Percentiles rank a stretch among this genome's conserved stretches.
Evolutionary conservation across 2,329 filamentous ascomycete genomes (phyloP).

Genomic region (Talaromyces amestolkiae): DNA sequence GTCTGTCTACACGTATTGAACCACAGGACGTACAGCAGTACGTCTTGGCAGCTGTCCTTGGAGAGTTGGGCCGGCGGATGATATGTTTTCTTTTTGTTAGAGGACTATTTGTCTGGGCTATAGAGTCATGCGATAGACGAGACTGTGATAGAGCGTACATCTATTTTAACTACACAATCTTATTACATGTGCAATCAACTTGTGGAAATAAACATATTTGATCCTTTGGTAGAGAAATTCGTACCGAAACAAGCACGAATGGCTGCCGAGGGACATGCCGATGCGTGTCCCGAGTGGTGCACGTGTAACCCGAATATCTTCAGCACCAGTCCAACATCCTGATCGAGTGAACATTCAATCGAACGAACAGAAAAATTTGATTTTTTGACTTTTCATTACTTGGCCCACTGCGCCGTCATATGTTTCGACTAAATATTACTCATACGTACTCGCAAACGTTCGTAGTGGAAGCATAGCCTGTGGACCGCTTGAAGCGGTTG

Average conservation of each 20-base stretch:
- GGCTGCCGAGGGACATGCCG: not conserved
- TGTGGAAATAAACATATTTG: not conserved
- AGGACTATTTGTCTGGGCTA: conserved; percentile 8
- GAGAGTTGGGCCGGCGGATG: conserved; percentile 8
- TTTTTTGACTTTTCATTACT: not conserved
- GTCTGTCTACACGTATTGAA: conserved; percentile 12
- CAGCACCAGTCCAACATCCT: not conserved
- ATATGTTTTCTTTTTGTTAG: not conserved
- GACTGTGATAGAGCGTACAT: conserved; percentile 12
- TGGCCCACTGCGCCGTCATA: not conserved
- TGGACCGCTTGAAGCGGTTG: not conserved
- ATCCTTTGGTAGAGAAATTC: too few relatives aligned
- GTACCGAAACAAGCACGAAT: not conserved
- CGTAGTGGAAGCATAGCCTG: not conserved
- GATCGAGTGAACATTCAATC: too few relatives aligned
- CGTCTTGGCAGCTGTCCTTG: conserved; percentile 12
- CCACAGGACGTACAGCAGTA: conserved; percentile 2
- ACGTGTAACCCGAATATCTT: not conserved
- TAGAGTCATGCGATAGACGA: conserved; percentile 18
- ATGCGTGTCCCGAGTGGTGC: not conserved
- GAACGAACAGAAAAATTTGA: not conserved
- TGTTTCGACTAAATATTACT: not conserved
- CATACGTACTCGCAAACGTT: not conserved
- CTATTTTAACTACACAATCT: not conserved
- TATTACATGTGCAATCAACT: not conserved